Evolutionary conservation across 164 flowering plant genomes (phyloP), one percentile per base, ranked within the genome.

Genomic region (Chimonanthus salicifolius): DNA sequence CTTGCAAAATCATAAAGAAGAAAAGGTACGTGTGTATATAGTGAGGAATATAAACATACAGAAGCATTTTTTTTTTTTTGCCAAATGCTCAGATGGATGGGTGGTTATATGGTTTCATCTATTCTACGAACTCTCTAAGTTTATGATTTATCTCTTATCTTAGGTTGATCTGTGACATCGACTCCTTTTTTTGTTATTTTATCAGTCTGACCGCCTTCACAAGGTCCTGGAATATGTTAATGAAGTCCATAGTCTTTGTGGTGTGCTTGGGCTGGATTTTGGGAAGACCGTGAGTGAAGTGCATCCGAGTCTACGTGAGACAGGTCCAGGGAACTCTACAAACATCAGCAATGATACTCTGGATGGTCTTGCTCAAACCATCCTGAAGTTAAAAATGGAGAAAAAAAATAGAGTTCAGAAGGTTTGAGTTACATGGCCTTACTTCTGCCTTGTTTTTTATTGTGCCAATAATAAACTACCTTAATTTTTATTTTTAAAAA

Each of bases 171-270:
- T 15, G 18, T 21, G 46, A 6, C 7, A 48, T 50, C 43, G 13
- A 45, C 33, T 65, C 69, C 20, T 20, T 47, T 69, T 18, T 71
- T 73, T 83, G 83, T 33, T 33, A 33, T 33, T 33, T 33, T 33
- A 33, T 33, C 92, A 94, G 98, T 87, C 98, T 75, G 91, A 89
- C 48, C 92, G 98, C 65, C 85, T 92, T 71, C 81, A 84, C 43
- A 90, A 88, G 81, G 90, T 92, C 75, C 81, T 94, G 79, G 90
- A 83, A 58, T 85, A 72, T 82, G 92, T 92, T 70, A 92, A 89
- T 76, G 98, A 94, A 85, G 92, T 94, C 69, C 98, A 94, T 82
- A 76, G 85, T 60, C 83, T 94, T 64, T 88, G 97, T 77, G 86
- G 88, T 51, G 85, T 91, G 68, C 97, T 91, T 76, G 93, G 90